Base-by-base conservation (phyloP, 2,329 filamentous ascomycete genomes). In the Diaporthe velutina region DNA sequence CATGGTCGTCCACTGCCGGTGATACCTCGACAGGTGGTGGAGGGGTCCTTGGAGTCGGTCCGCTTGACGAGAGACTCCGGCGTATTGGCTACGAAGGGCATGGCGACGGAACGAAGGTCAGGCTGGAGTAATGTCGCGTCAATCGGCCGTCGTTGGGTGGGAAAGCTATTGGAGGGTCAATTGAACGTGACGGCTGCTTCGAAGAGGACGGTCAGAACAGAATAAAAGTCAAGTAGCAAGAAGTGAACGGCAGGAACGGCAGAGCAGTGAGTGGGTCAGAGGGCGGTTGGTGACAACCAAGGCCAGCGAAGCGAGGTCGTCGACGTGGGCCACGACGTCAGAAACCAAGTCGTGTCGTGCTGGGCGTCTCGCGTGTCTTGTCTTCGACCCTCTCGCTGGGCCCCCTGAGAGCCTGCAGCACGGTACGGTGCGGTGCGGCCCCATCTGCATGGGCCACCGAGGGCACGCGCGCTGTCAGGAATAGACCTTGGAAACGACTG, bases 1-100 rank as follows among this genome's bases (percentile, higher is more conserved):
- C 97, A 99, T 15, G 95, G 94, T 67, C 92, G 90, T n/a, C 97
- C 97, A 78, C 88, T 91, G 38, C 91, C 89, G 5, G 95, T 98
- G 77, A 98, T 91, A 74, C 97, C 97, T 85, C 93, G 92, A 84
- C 97, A 99, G 82, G 96, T 98, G 17, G 92, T 93, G 1, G 90
- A 88, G 2, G 95, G 93, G 78, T 98, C 93, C 82, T 94, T 95
- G 70, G 95, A 98, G 87, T 98, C 96, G 80, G 92, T 92, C 74
- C 96, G 93, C 74, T 89, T 90, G 74, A 98, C 87, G 38, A 93
- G 86, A 28, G 94, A 93, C 86, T 98, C 96, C 77, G 96, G 96
- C 0, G 95, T 98, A 81, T 92, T 89, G 72, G 89, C 85, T 77
- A 92, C 89, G 83, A 92, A 91, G 75, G 92, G 90, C 92, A 94